Evolutionary conservation across 768 basidiomycete species (phyloP).

Genomic region (Suillus occidentalis): DNA sequence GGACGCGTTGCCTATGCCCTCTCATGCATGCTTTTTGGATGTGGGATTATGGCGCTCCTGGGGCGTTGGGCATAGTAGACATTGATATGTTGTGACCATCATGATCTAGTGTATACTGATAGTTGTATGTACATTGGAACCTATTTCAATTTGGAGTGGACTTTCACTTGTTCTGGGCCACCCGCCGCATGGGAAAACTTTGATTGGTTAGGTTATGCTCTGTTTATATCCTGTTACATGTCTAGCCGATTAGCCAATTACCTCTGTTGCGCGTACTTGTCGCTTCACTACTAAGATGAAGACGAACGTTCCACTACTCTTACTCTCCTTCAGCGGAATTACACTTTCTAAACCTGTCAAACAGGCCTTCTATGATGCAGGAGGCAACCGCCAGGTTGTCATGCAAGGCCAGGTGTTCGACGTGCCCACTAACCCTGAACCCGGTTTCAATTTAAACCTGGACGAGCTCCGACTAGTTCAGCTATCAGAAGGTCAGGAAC

Average conservation of each 20-base stretch:
- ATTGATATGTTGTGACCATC: not conserved
- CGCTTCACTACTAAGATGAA: not conserved
- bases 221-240: not conserved
- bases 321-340: not conserved
- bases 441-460: conserved; percentile 72
- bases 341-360: not conserved
- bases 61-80: conserved; percentile 80
- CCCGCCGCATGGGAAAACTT: not conserved
- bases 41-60: conserved; percentile 86
- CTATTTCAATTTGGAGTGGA: not conserved
- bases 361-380: conserved; percentile 3
- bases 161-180: not conserved
- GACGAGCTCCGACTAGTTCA: conserved; percentile 73
- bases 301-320: not conserved
- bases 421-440: conserved; percentile 14
- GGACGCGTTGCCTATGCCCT: conserved; percentile 70
- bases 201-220: not conserved
- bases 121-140: not conserved
- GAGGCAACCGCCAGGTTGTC: conserved; percentile 20
- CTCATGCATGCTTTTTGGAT: conserved; percentile 78
- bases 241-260: not conserved
- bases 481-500: conserved; percentile 58
- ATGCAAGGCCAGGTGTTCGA: conserved; percentile 30
- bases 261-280: not conserved
- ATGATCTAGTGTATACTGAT: not conserved